Evolutionary conservation across 176 grass and related monocot species (phyloP).

Genomic region (Rhynchospora pubera): DNA sequence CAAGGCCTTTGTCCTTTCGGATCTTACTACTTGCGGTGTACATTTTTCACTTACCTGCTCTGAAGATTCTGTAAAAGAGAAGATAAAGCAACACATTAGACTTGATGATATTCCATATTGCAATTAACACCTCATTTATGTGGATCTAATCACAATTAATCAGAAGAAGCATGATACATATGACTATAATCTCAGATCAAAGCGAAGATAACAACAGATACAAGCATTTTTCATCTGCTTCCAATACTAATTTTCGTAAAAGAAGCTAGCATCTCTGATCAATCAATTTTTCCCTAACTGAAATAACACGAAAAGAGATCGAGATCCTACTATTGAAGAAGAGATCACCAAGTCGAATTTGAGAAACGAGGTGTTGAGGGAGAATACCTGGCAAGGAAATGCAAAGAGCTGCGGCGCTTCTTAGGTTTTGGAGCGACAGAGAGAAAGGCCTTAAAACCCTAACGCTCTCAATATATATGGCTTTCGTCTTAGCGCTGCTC

Average conservation of each 20-base stretch:
- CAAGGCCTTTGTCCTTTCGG: slow-evolving; percentile 93
- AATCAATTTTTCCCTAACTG: neutral
- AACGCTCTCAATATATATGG: neutral
- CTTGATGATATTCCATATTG: neutral
- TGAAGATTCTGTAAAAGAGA: neutral
- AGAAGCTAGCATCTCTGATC: neutral
- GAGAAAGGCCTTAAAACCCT: neutral
- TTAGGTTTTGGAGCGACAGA: neutral
- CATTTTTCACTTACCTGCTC: slow-evolving; percentile 47
- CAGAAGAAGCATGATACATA: neutral
- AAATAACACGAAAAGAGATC: neutral
- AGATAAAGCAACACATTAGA: neutral
- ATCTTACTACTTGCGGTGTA: slow-evolving; percentile 96
- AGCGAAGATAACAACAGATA: neutral
- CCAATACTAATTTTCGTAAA: neutral
- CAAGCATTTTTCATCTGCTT: neutral
- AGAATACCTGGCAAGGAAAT: neutral
- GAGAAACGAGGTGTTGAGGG: neutral
- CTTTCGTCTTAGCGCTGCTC: neutral
- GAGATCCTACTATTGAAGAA: neutral
- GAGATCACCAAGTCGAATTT: neutral
- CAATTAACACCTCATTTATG: neutral
- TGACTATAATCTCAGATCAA: neutral
- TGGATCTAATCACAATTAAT: neutral
- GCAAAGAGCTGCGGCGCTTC: neutral